phyloP scores from a whole-genome alignment of 2,329 filamentous ascomycete genomes.

The Pestalotiopsis sp. region DNA sequence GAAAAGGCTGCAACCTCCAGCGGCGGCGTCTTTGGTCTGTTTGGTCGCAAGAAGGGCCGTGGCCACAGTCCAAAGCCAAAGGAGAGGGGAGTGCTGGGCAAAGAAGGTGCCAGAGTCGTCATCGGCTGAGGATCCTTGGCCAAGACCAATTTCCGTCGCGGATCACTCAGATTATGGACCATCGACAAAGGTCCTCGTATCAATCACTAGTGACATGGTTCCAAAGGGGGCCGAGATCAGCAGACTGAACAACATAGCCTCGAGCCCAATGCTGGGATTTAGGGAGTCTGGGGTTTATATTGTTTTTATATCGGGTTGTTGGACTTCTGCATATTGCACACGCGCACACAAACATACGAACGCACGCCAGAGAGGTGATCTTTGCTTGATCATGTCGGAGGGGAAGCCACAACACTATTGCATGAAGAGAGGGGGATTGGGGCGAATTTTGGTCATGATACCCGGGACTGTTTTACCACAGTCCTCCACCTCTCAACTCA shows the following conservation, averaged over 20 bases:
- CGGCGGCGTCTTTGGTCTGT: constrained; percentile 88
- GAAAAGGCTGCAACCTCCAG: constrained; percentile 59
- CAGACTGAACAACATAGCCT: not conserved
- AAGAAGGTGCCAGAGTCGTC: constrained; percentile 87
- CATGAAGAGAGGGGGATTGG: not conserved
- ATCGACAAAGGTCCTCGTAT: not conserved
- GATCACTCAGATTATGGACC: not conserved
- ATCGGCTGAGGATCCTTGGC: constrained; percentile 57
- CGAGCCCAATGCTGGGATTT: constrained; percentile 1
- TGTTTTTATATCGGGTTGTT: not conserved
- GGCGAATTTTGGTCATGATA: constrained; percentile 13
- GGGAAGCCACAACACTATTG: not conserved
- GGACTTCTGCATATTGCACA: not conserved
- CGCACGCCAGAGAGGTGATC: not conserved
- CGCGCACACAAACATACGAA: no score
- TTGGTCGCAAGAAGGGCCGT: constrained; percentile 85
- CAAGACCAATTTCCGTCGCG: not conserved
- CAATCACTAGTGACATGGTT: not conserved
- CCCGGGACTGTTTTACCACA: constrained; percentile 6
- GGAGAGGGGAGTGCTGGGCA: constrained; percentile 90
- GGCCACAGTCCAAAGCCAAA: constrained; percentile 93
- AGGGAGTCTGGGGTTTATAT: not conserved
- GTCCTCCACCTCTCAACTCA: constrained; percentile 7
- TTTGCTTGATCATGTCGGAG: not conserved
- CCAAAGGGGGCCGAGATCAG: not conserved